Base-by-base conservation (phyloP, 257 asterid genomes). In the Rubia yunnanensis region DNA sequence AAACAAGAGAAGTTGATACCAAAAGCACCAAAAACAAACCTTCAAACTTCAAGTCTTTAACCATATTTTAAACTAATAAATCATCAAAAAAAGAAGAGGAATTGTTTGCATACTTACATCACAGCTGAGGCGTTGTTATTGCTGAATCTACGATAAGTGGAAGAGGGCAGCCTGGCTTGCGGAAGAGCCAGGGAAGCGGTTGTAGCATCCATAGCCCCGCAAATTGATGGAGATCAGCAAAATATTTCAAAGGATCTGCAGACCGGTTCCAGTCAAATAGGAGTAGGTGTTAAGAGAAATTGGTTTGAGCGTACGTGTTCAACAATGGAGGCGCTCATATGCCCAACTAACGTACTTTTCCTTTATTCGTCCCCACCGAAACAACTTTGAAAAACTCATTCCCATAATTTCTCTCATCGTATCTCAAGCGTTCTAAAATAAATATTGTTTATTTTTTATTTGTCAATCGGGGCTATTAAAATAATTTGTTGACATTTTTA, bases 191-290 rank as follows among this genome's bases (percentile, higher is more conserved):
- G 83, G 70, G 81, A 78, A 77, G 73, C 69, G 34, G 83, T 31
- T 13, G 82, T 83, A 56, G 85, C 88, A 78, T 81, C 95, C 96
- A 91, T 91, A 60, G 60, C 32, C n/a, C 30, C 32, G 11, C 1
- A 18, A 28, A 18, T 13, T 5, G 30, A 9, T 4, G 10, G 57
- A 64, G 55, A 48, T 61, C 66, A 15, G 60, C 41, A 58, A 60
- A 60, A 34, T 7, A 20, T 10, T 10, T 2, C 18, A 6, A 32
- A 32, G 3, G 36, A 32, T 32, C 36, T 39, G 48, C 48, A 11
- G 52, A 15, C 7, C 26, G 56, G 57, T 15, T 39, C 56, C 23
- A 41, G 54, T 63, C 54, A 39, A 23, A 20, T 22, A 50, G 27
- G 3, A 57, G n/a, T 24, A 23, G 20, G 18, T 17, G 14, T 27